Percentiles rank a stretch among this genome's conserved stretches.
Conservation (phyloP, 2,329 filamentous ascomycete species). For the Allantophomopsis lycopodina region DNA sequence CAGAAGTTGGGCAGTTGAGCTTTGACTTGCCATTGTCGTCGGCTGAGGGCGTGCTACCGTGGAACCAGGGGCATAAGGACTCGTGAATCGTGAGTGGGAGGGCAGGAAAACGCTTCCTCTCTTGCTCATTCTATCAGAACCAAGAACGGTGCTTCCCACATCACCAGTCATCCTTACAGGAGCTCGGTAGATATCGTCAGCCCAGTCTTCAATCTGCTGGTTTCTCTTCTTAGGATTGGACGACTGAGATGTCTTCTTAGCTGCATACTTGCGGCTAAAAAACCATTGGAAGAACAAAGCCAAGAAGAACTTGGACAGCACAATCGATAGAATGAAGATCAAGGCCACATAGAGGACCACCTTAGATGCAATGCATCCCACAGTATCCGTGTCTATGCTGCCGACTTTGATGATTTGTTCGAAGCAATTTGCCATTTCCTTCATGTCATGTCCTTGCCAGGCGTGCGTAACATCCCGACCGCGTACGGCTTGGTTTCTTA, state of each 20-base stretch:
- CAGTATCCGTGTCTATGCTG: slow-evolving; percentile 86
- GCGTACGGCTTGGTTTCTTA: slow-evolving; percentile 48
- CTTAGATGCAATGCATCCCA: slow-evolving; percentile 94
- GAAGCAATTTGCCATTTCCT: slow-evolving; percentile 73
- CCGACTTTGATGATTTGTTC: slow-evolving; percentile 93
- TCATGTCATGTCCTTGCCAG: slow-evolving; percentile 68
- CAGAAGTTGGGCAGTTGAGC: slow-evolving; percentile 55
- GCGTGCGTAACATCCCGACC: slow-evolving; percentile 83
- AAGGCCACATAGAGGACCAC: slow-evolving; percentile 92
- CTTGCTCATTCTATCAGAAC: slow-evolving; percentile 61
- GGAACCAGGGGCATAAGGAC: slow-evolving; percentile 59
- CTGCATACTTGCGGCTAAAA: slow-evolving; percentile 72
- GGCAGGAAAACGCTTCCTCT: slow-evolving; percentile 76
- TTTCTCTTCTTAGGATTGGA: slow-evolving; percentile 73
- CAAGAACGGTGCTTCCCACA: slow-evolving; percentile 46
- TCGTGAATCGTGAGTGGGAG: slow-evolving; percentile 87
- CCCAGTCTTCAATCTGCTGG: slow-evolving; percentile 95
- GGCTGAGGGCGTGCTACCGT: slow-evolving; percentile 42
- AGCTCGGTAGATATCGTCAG: slow-evolving; percentile 90
- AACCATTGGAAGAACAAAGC: slow-evolving; percentile 96
- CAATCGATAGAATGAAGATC: slow-evolving; percentile 82
- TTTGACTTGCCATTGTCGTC: slow-evolving; percentile 92
- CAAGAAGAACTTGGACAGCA: slow-evolving; percentile 73
- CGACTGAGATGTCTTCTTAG: slow-evolving; percentile 71
- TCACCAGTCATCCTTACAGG: slow-evolving; percentile 71